Evolutionary conservation across 2,329 filamentous ascomycete genomes (phyloP), one percentile per base, ranked within the genome.

Genomic region (Sarocladium kiliense): DNA sequence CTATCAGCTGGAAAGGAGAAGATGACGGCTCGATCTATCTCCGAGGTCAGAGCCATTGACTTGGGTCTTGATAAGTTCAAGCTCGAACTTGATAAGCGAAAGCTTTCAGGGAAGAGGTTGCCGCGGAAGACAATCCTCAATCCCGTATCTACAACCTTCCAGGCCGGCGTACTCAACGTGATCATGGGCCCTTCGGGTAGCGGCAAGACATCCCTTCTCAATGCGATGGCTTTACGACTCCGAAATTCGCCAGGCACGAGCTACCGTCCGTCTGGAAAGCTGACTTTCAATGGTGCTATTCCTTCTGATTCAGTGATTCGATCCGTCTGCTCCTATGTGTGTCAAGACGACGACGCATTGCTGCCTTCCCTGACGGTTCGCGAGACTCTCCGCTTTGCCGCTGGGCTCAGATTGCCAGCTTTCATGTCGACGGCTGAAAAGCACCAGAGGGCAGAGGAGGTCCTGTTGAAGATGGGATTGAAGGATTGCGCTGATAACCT

Each of bases 111-210:
- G 9, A 78, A 76, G 61, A 82, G 73, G 56, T 58, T 79, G 1
- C 77, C 78, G 0, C 73, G 69, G 1, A 83, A 81, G 64, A 77
- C 70, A 0, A 91, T 92, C 11, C 71, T 92, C 14, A 78, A 85
- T 55, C 85, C 86, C 0, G 77, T 91, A 12, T 84, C 78, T 1
- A 75, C 86, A 0, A 82, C 79, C 0, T 91, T 92, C 60, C 77
- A 82, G 47, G 80, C 88, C 0, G 87, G 87, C 0, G 74, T 80
- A 14, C 65, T 92, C 14, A 91, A 91, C 59, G 79, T 91, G 23
- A 88, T 92, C 59, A 91, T 91, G 87, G 88, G 88, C 0, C 88
- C 88, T 0, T 90, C 87, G 0, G 88, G 88, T 0, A 87, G 83
- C 45, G 88, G 88, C 1, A 92, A 92, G 67, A 91, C 87, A 0